Evolutionary conservation across 371 early-diverging fungal genomes (phyloP), one percentile per base, ranked within the genome.

Genomic region (Rhizopus arrhizus): DNA sequence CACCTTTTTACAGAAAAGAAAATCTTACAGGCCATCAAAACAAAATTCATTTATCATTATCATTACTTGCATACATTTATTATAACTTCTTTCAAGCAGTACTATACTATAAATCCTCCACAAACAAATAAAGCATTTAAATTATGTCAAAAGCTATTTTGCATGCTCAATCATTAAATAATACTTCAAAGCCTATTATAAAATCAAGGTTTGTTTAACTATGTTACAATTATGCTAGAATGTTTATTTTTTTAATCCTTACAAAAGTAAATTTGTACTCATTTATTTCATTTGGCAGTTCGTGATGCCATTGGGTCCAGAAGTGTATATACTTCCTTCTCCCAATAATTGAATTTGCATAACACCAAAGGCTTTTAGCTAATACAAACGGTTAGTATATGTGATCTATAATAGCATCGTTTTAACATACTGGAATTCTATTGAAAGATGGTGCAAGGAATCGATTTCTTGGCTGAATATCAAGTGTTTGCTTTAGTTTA

Each of bases 391-490:
- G 16, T 38, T 32, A 29, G 33, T 46, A 15, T 47, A n/a, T 45
- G 34, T 8, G 10, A 15, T 50, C 15, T 38, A 29, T 46, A 3
- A 38, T 22, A 22, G 8, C 10, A 40, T 13, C 2, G 43, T 13
- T 9, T 42, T 22, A n/a, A 66, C 79, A 72, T 77, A 82, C 84
- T 28, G 84, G 84, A 47, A 84, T 82, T 29, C 82, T 73, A 53
- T 84, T 82, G 64, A 85, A 82, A 9, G 80, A 70, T 51, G 84
- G 77, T 2, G 78, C 59, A 55, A 84, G 69, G 69, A 85, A 84
- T 16, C 86, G 70, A 59, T 85, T 85, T 56, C 84, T 77, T 15
- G 84, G 80, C 50, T 85, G 86, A 10, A 78, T 64, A 53, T 84
- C 81, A 63, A 74, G 75, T 3, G 81, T 50, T 11, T 78, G 70